phyloP scores from a whole-genome alignment of 2,329 filamentous ascomycete genomes.

The Colletotrichum scovillei region DNA sequence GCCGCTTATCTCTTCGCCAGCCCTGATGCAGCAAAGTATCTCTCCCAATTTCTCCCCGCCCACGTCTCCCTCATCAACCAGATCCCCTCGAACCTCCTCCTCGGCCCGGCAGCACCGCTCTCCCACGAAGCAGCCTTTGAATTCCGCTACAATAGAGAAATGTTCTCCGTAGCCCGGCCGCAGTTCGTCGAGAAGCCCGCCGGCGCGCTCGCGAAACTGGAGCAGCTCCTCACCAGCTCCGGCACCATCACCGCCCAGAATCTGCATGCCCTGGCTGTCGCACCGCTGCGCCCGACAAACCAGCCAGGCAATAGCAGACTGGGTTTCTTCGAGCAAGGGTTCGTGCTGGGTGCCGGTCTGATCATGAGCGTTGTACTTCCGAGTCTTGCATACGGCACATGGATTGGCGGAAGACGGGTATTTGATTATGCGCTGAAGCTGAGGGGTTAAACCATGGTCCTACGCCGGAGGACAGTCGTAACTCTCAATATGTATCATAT shows the following conservation, averaged over 20 bases:
- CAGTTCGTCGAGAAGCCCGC: constrained; percentile 20
- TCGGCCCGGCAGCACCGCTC: constrained; percentile 25
- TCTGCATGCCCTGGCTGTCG: constrained; percentile 3
- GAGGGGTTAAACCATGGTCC: not conserved
- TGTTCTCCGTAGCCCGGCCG: constrained; percentile 30
- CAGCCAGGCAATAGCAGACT: constrained; percentile 28
- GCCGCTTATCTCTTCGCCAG: constrained; percentile 66
- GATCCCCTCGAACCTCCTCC: constrained; percentile 64
- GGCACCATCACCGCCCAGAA: constrained; percentile 7
- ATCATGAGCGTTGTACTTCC: constrained; percentile 28
- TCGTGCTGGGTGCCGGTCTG: constrained; percentile 26
- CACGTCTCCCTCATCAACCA: constrained; percentile 66
- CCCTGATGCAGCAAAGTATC: constrained; percentile 65
- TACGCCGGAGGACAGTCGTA: not conserved
- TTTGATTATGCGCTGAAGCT: constrained; percentile 28
- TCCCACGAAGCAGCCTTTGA: constrained; percentile 11
- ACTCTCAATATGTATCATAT: not conserved
- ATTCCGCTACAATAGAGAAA: constrained; percentile 27
- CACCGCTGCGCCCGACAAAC: constrained; percentile 19
- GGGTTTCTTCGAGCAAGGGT: constrained; percentile 27
- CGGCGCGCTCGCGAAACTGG: constrained; percentile 9
- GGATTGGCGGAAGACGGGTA: constrained; percentile 27
- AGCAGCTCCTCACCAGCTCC: constrained; percentile 18
- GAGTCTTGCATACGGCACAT: constrained; percentile 29
- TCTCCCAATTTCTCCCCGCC: constrained; percentile 65